Evolutionary conservation across 352 stramenopile genomes (phyloP).

Genomic region (Peronosclerospora sorghi): DNA sequence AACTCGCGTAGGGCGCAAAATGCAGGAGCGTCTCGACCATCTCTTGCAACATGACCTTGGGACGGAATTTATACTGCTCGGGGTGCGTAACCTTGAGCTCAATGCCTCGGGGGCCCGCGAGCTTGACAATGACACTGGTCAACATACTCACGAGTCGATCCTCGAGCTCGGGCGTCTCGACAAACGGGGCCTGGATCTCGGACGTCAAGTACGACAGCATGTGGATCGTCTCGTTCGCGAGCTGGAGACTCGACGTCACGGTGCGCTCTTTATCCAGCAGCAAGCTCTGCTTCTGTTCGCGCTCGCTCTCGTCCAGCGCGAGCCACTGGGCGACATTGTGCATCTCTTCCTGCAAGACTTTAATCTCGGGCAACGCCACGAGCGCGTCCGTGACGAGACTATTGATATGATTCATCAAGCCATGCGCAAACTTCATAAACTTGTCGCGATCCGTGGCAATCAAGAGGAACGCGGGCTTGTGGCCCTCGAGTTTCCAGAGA

Average conservation of each 20-base stretch:
- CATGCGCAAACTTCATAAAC: slow-evolving; percentile 98
- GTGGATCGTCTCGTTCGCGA: slow-evolving; percentile 96
- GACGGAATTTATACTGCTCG: slow-evolving; percentile 96
- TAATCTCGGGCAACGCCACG: slow-evolving; percentile 93
- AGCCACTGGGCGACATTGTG: slow-evolving; percentile 65
- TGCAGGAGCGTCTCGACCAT: slow-evolving; percentile 92
- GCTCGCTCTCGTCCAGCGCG: slow-evolving; percentile 82
- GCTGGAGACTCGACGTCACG: slow-evolving; percentile 88
- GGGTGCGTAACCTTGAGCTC: slow-evolving; percentile 96
- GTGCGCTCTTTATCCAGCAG: slow-evolving; percentile 84
- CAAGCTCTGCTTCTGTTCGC: slow-evolving; percentile 81
- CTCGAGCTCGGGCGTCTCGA: slow-evolving; percentile 88
- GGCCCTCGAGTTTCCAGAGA: slow-evolving; percentile 90
- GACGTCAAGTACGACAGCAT: slow-evolving; percentile 97
- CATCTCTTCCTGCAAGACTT: slow-evolving; percentile 88
- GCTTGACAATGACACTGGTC: slow-evolving; percentile 91
- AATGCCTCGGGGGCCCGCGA: slow-evolving; percentile 87
- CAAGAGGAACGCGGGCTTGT: slow-evolving; percentile 89
- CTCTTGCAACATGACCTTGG: slow-evolving; percentile 95
- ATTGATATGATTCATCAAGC: slow-evolving; percentile 99
- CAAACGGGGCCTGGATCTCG: slow-evolving; percentile 90
- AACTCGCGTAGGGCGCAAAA: slow-evolving; percentile 86
- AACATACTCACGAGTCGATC: slow-evolving; percentile 94
- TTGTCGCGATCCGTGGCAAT: slow-evolving; percentile 88
- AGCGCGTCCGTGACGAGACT: slow-evolving; percentile 92